Evolutionary conservation across 441 rosid genomes (phyloP), one percentile per base, ranked within the genome.

Genomic region (Gossypium davidsonii): DNA sequence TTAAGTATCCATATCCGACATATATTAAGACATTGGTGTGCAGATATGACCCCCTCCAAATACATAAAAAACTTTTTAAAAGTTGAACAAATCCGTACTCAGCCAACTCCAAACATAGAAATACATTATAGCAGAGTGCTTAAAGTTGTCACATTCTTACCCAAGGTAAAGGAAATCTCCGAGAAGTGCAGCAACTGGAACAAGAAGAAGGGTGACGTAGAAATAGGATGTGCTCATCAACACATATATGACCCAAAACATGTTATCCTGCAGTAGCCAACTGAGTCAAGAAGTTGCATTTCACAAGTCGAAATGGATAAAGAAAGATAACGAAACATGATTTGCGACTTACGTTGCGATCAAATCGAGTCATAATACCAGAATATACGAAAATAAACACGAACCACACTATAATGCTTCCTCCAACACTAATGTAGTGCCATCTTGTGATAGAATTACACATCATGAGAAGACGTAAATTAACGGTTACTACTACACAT

Each of bases 361-460:
- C 88, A 49, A 62, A 53, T 37, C 84, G 77, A 18, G 86, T 84
- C 77, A 37, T 83, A 59, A 93, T 82, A 77, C 90, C 85, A 11
- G 94, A 88, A 82, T 96, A 96, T 66, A 89, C 31, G 61, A 85
- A 91, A 77, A 89, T 82, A 73, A 94, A 96, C 59, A 85, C 14
- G 70, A 96, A 93, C 99, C 99, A 96, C 11, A 92, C 91, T 69
- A 86, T 76, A 81, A 96, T 87, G 85, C 98, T 96, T 73, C 99
- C 99, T 74, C 97, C 92, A 56, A 94, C 97, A 75, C 90, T 85
- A 46, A 91, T 88, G 80, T 87, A 73, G 82, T 96, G 99, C 96
- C 94, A 96, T 85, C 89, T 86, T 4, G 99, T 96, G 70, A 96
- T 90, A 20, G 98, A 85, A 74, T 96, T 92, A 71, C 98, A 90